Conservation (phyloP, 23 red algal species). For the Gracilariopsis chorda region DNA sequence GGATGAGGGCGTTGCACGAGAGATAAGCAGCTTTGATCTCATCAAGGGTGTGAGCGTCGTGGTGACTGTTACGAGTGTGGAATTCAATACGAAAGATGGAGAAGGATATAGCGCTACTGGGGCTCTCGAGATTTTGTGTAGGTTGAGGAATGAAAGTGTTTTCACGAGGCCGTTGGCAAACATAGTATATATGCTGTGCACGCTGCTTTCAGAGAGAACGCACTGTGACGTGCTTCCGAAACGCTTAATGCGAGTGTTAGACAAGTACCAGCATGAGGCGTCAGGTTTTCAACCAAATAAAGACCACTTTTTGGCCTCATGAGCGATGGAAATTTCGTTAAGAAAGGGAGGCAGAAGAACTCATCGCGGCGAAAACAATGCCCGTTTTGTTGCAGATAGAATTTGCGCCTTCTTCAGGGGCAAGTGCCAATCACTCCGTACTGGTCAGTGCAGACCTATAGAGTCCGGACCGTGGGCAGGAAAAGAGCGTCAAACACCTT, state of each 20-base stretch:
- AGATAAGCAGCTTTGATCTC: conserved; percentile 42
- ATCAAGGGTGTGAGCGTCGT: conserved; percentile 57
- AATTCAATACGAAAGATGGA: conserved; percentile 29
- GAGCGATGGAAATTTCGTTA: too few relatives aligned
- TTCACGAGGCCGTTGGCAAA: conserved; percentile 80
- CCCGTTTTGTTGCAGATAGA: too few relatives aligned
- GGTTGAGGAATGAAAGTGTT: conserved; percentile 35
- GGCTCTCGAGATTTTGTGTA: conserved; percentile 18
- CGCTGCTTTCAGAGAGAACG: conserved; percentile 39
- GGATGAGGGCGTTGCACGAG: conserved; percentile 58
- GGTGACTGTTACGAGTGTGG: conserved; percentile 83
- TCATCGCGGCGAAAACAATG: too few relatives aligned
- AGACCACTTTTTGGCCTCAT: background rate
- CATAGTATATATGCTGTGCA: conserved; percentile 77
- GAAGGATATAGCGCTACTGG: conserved; percentile 71
- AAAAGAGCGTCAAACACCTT: too few relatives aligned
- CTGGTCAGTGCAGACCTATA: too few relatives aligned
- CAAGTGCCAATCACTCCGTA: too few relatives aligned
- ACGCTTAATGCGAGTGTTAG: background rate
- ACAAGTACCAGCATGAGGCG: background rate
- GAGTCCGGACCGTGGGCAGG: too few relatives aligned
- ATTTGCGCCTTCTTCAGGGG: too few relatives aligned
- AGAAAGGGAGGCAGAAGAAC: too few relatives aligned
- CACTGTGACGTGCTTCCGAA: background rate
- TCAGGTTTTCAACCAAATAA: background rate